Evolutionary conservation across 345 rosid genomes (phyloP).

Genomic region (Corymbia maculata): DNA sequence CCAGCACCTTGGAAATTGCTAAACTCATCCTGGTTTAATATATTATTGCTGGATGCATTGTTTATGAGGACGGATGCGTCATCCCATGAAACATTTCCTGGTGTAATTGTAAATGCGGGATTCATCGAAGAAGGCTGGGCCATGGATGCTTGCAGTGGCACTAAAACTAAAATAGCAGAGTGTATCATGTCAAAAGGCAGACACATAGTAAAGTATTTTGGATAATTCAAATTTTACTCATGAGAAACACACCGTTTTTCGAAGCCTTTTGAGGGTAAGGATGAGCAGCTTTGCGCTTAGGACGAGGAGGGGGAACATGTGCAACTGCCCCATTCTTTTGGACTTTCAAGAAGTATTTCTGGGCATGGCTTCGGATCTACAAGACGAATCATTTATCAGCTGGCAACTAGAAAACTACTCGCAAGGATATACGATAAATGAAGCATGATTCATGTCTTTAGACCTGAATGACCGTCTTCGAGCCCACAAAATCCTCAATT

Average conservation of each 20-base stretch:
- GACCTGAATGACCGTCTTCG: constrained; percentile 98
- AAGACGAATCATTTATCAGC: constrained; percentile 4
- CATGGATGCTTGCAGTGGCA: constrained; percentile 49
- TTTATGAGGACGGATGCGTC: constrained; percentile 48
- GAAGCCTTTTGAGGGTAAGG: constrained; percentile 96
- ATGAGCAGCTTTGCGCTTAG: constrained; percentile 93
- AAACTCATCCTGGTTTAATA: constrained; percentile 44
- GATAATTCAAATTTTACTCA: neutral
- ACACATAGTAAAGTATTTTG: neutral
- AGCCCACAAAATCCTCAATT: constrained; percentile 95
- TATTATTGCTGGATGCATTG: constrained; percentile 21
- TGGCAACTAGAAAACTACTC: neutral
- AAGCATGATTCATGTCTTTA: neutral
- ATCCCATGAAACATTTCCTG: constrained; percentile 59
- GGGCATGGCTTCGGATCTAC: constrained; percentile 97
- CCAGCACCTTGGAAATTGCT: constrained; percentile 33
- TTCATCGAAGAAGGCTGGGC: constrained; percentile 33
- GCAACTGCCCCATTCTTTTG: constrained; percentile 88
- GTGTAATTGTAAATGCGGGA: constrained; percentile 11
- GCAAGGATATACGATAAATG: neutral
- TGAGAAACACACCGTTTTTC: constrained; percentile 47
- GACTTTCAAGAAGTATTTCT: constrained; percentile 93
- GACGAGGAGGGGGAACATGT: constrained; percentile 96
- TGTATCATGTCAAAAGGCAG: neutral
- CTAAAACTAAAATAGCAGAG: constrained; percentile 31